These are phyloP conservation scores for Friedmanniomyces simplex DNA, from an alignment of 495 filamentous ascomycete genomes.

Conservation along the genomic window DNA sequence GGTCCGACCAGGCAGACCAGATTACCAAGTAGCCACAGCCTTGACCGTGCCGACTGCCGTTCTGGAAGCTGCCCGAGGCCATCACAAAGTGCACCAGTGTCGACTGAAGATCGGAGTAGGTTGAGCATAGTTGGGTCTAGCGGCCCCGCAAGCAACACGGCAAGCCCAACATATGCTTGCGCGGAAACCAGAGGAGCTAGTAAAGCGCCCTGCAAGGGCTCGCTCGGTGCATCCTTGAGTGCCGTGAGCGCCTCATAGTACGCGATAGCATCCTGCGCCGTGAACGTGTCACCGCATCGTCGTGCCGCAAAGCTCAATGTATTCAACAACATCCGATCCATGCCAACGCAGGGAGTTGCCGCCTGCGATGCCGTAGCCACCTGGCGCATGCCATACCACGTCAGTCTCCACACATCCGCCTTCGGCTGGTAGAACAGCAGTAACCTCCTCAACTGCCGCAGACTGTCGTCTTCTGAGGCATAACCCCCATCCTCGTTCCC, in stretches of 20 bases:
- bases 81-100: conserved; percentile 4
- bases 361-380: conserved; percentile 20
- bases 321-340: conserved; percentile 2
- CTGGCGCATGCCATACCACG: conserved; percentile 28
- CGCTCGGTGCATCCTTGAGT: conserved; percentile 7
- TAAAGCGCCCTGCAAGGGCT: conserved; percentile 11
- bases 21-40: conserved; percentile 68
- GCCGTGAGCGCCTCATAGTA: conserved; percentile 29
- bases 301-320: conserved; percentile 18
- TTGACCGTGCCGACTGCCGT: conserved; percentile 13
- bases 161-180: conserved; percentile 16
- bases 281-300: conserved; percentile 15
- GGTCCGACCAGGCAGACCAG: conserved; percentile 62
- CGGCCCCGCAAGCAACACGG: conserved; percentile 13
- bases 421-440: conserved; percentile 28
- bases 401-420: conserved; percentile 28
- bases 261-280: conserved; percentile 19
- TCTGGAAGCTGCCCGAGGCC: not conserved
- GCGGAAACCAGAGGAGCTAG: conserved; percentile 11
- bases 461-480: conserved; percentile 37
- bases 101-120: conserved; percentile 9
- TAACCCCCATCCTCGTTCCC: conserved; percentile 33
- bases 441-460: conserved; percentile 29
- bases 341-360: conserved; percentile 9
- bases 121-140: conserved; percentile 17